phyloP scores from a whole-genome alignment of 1,284 basidiomycete species.

The Sporisorium scitamineum region DNA sequence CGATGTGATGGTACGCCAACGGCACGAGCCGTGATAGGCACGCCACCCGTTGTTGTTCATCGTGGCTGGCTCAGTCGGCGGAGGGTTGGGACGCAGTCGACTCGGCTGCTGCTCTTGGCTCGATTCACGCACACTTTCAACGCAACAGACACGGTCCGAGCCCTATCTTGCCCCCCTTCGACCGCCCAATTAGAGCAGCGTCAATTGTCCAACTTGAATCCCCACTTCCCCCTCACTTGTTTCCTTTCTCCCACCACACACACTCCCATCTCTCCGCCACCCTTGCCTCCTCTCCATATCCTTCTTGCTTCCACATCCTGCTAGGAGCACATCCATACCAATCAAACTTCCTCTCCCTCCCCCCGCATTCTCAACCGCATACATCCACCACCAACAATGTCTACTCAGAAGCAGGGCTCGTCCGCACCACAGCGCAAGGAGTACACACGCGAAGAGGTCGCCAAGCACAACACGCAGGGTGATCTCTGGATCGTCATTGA shows the following conservation, averaged over 20 bases:
- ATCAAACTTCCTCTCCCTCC: not conserved
- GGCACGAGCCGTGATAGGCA: too few relatives aligned
- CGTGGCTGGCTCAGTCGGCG: too few relatives aligned
- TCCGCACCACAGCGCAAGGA: constrained; percentile 65
- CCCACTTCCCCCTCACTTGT: constrained; percentile 2
- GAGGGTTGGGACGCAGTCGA: too few relatives aligned
- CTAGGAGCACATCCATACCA: not conserved
- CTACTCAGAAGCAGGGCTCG: constrained; percentile 47
- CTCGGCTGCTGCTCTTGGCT: not conserved
- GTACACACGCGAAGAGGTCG: constrained; percentile 82
- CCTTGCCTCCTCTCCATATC: not conserved
- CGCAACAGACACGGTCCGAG: not conserved
- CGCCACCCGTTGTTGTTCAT: too few relatives aligned
- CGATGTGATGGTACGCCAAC: too few relatives aligned
- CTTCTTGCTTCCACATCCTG: not conserved
- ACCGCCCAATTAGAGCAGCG: constrained; percentile 11
- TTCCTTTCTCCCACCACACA: not conserved
- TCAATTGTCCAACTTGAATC: not conserved
- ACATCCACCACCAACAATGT: constrained; percentile 26
- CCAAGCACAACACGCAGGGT: constrained; percentile 88
- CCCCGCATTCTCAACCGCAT: constrained; percentile 3
- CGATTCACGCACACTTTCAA: too few relatives aligned
- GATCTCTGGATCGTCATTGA: constrained; percentile 84
- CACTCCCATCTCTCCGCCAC: not conserved
- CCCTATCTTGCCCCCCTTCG: not conserved